phyloP scores from a whole-genome alignment of 805 yeast species.

The Sugiyamaella valdiviana region DNA sequence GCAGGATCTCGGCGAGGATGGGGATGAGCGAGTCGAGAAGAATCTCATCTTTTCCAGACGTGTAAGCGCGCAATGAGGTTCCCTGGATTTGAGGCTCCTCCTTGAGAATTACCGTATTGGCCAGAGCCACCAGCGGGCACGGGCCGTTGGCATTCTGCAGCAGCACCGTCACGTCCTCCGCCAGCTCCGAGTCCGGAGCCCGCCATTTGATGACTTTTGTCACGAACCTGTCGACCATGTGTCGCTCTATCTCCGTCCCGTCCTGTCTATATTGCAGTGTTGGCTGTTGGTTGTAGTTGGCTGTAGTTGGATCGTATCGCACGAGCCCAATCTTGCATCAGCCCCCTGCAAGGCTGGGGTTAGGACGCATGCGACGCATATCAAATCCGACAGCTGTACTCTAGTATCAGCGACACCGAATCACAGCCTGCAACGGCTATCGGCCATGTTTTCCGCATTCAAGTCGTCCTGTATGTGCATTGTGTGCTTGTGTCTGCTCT shows the following conservation, averaged over 20 bases:
- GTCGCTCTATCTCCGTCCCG: not conserved
- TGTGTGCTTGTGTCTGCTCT: not conserved
- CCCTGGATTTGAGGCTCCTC: constrained; percentile 29
- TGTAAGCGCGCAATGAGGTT: constrained; percentile 17
- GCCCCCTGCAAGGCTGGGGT: not conserved
- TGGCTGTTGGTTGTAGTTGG: too few species aligned
- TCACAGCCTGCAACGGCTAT: too few species aligned
- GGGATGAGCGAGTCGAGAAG: constrained; percentile 40
- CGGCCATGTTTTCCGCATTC: constrained; percentile 20
- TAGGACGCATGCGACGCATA: not conserved
- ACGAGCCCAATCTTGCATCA: not conserved
- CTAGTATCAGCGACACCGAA: too few species aligned
- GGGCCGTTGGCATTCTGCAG: constrained; percentile 83
- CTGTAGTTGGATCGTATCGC: too few species aligned
- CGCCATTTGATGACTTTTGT: constrained; percentile 23
- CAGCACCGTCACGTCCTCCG: constrained; percentile 37
- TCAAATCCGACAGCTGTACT: not conserved
- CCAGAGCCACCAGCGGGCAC: constrained; percentile 74
- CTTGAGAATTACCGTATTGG: constrained; percentile 59
- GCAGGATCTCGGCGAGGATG: constrained; percentile 44
- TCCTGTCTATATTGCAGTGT: too few species aligned
- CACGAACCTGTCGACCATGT: constrained; percentile 28
- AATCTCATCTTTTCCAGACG: constrained; percentile 30
- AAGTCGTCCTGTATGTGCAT: constrained; percentile 19
- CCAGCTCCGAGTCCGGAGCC: constrained; percentile 2